Evolutionary conservation across 2,329 filamentous ascomycete genomes (phyloP), one percentile per base, ranked within the genome.

Genomic region (Diaporthe longicolla): DNA sequence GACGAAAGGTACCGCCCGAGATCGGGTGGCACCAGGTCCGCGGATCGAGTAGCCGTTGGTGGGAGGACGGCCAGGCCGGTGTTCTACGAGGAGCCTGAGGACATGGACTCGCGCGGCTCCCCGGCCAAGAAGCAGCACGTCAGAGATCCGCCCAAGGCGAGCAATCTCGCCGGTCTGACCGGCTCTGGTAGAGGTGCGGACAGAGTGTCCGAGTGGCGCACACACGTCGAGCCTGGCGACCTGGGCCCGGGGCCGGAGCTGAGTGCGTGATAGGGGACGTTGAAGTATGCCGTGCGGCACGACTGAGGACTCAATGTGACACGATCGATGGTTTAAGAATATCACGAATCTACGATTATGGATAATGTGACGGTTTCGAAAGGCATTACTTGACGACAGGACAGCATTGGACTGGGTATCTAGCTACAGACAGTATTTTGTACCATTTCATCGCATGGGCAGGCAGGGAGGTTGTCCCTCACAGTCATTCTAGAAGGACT

Each of bases 201-300:
- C 76, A 82, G 87, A 9, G 87, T 89, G 24, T 81, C 80, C 57
- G 85, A 88, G 73, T 89, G 87, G 87, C 82, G 82, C 74, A 83
- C 81, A 54, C 87, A 86, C 79, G 85, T 89, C 21, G 83, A 84
- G 75, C 84, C 83, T 9, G 87, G 86, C 7, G 82, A 84, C 75
- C 83, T 83, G 11, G 87, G 86, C 5, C 76, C 80, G 52, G 84
- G 55, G 19, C 66, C 29, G 70, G 70, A 54, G 10, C 45, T 32
- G 83, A 84, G 54, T 80, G 55, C 40, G 52, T 63, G 55, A 50
- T 65, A 19, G 45, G 35, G 26, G 17, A 24, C 29, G 3, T 10
- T 29, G 15, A 9, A 55, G 17, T 61, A 8, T n/a, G 11, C 43
- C 43, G 17, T 57, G 7, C 32, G 43, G n/a, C 15, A 66, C 37